Evolutionary conservation across 192 early-diverging fungal genomes (phyloP).

Genomic region (Spinellus fusiger): DNA sequence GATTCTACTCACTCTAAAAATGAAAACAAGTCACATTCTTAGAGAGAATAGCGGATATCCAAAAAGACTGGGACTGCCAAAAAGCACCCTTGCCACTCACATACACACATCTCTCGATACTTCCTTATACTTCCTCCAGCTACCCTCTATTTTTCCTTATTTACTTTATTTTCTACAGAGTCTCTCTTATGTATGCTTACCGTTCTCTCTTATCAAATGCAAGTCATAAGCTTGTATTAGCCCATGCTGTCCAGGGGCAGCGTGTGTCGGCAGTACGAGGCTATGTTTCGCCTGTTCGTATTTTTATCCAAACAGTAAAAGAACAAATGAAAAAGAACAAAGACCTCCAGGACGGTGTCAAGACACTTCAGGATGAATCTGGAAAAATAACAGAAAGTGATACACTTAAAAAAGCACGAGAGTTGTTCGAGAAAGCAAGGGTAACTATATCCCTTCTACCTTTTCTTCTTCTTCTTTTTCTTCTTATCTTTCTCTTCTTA

Average conservation of each 20-base stretch:
- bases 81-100: too few species aligned
- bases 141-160: too few species aligned
- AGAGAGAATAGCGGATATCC: too few species aligned
- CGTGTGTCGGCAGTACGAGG: conserved; percentile 13
- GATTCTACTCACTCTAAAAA: too few species aligned
- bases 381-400: conserved; percentile 82
- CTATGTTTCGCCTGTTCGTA: conserved; percentile 52
- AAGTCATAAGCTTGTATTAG: conserved; percentile 2
- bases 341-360: conserved; percentile 87
- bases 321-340: conserved; percentile 93
- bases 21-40: too few species aligned
- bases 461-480: neutral
- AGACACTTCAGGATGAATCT: conserved; percentile 79
- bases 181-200: conserved; percentile 19
- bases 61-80: too few species aligned
- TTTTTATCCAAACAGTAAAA: conserved; percentile 86
- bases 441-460: conserved; percentile 19
- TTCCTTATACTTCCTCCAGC: too few species aligned
- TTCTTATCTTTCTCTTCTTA: neutral
- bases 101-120: too few species aligned
- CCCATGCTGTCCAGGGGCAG: neutral
- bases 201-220: neutral
- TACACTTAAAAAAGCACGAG: conserved; percentile 80
- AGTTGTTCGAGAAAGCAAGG: conserved; percentile 55
- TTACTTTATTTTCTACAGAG: too few species aligned